Conservation (phyloP, 2,329 filamentous ascomycete genomes). For the Talaromyces sp. region DNA sequence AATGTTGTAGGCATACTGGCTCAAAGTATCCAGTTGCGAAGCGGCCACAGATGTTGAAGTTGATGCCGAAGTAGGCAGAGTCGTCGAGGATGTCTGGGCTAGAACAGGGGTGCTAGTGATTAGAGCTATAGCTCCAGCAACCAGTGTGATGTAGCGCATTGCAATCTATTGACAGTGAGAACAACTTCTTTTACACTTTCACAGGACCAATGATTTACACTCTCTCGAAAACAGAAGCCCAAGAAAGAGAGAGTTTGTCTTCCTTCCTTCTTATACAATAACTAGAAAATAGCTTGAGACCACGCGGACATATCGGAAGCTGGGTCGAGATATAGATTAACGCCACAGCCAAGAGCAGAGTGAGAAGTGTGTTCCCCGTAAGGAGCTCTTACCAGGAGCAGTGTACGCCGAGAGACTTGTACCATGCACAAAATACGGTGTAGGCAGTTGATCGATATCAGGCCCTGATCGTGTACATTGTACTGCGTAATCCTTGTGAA, state of each 20-base stretch:
- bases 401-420: background rate
- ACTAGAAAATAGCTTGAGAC: background rate
- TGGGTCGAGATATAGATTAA: background rate
- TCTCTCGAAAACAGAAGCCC: background rate
- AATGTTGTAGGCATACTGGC: background rate
- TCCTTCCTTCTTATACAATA: background rate
- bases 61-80: background rate
- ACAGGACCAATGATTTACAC: background rate
- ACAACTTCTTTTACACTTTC: background rate
- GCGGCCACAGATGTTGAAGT: background rate
- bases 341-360: background rate
- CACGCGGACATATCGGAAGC: background rate
- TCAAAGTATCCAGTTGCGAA: background rate
- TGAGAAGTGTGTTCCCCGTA: too few relatives aligned
- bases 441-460: background rate
- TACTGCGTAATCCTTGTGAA: background rate
- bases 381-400: background rate
- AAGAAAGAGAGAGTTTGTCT: background rate
- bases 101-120: background rate
- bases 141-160: background rate
- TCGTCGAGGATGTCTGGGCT: slow-evolving; percentile 1
- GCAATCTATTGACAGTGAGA: background rate
- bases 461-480: background rate
- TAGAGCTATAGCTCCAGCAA: background rate
- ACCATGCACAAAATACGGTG: background rate